These are phyloP conservation scores for Voacanga thouarsii DNA, from an alignment of 257 asterid species.

Conservation along the genomic window DNA sequence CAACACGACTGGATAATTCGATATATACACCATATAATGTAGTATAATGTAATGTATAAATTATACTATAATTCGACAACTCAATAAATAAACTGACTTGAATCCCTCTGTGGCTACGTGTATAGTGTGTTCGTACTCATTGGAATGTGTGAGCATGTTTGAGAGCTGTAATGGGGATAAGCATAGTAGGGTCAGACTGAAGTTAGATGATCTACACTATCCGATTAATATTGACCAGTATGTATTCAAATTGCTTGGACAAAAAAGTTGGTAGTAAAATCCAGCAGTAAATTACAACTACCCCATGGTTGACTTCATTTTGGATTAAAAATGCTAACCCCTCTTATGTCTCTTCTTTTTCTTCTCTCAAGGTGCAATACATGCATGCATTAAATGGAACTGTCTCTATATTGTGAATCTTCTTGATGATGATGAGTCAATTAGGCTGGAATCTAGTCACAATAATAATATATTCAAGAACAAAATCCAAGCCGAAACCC, in stretches of 20 bases:
- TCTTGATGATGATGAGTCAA: neutral
- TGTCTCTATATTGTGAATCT: neutral
- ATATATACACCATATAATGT: too few relatives aligned
- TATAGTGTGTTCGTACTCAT: neutral
- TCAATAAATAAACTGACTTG: too few relatives aligned
- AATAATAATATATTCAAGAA: neutral
- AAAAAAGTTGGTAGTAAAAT: neutral
- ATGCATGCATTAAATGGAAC: neutral
- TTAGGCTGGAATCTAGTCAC: neutral
- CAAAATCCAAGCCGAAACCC: neutral
- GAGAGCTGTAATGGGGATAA: neutral
- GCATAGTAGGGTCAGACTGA: neutral
- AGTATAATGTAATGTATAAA: too few relatives aligned
- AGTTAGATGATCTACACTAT: neutral
- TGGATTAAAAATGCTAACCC: neutral
- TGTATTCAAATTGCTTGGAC: neutral
- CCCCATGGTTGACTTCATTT: neutral
- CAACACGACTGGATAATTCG: too few relatives aligned
- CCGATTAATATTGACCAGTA: neutral
- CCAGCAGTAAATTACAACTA: conserved; percentile 3
- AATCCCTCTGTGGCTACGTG: neutral
- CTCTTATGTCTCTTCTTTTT: neutral
- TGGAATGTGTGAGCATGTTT: conserved; percentile 6
- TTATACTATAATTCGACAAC: too few relatives aligned
- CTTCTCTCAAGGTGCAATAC: neutral